Conservation (phyloP, 2,329 filamentous ascomycete species). For the Torrubiellomyces zombiae region DNA sequence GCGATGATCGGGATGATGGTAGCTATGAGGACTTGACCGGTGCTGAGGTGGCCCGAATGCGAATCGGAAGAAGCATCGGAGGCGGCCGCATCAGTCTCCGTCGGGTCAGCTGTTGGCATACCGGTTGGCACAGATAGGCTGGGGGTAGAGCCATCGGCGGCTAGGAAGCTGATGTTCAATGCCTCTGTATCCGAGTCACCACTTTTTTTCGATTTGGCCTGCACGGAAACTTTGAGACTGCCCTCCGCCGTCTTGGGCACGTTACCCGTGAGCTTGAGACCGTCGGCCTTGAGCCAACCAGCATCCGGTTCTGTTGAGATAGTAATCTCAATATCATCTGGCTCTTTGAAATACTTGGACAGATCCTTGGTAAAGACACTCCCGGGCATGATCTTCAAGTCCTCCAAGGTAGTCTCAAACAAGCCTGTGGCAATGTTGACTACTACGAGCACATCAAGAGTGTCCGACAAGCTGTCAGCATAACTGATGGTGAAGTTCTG, state of each 20-base stretch:
- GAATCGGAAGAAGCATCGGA: slow-evolving; percentile 5
- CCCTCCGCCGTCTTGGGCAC: slow-evolving; percentile 19
- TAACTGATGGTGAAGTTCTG: slow-evolving; percentile 47
- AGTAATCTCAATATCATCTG: slow-evolving; percentile 19
- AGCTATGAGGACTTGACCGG: slow-evolving; percentile 22
- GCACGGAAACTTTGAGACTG: slow-evolving; percentile 14
- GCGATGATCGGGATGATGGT: slow-evolving; percentile 26
- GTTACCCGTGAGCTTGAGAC: slow-evolving; percentile 22
- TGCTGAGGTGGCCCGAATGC: slow-evolving; percentile 11
- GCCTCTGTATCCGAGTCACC: slow-evolving; percentile 19
- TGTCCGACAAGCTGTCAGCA: slow-evolving; percentile 41
- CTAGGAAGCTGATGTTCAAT: slow-evolving; percentile 19
- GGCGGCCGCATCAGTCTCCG: slow-evolving; percentile 6
- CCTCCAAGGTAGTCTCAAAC: slow-evolving; percentile 22
- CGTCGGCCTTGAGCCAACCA: slow-evolving; percentile 26
- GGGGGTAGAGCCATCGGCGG: slow-evolving; percentile 9
- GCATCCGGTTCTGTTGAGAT: slow-evolving; percentile 18
- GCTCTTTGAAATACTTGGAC: slow-evolving; percentile 21
- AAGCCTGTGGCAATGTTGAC: slow-evolving; percentile 19
- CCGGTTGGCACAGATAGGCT: slow-evolving; percentile 9
- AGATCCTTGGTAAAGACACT: slow-evolving; percentile 26
- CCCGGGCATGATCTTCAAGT: slow-evolving; percentile 23
- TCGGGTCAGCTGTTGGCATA: slow-evolving; percentile 9
- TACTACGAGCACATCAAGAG: slow-evolving; percentile 35
- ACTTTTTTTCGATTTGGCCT: slow-evolving; percentile 16